phyloP scores from a whole-genome alignment of 306 rosid genomes.

The Casuarina equisetifolia region DNA sequence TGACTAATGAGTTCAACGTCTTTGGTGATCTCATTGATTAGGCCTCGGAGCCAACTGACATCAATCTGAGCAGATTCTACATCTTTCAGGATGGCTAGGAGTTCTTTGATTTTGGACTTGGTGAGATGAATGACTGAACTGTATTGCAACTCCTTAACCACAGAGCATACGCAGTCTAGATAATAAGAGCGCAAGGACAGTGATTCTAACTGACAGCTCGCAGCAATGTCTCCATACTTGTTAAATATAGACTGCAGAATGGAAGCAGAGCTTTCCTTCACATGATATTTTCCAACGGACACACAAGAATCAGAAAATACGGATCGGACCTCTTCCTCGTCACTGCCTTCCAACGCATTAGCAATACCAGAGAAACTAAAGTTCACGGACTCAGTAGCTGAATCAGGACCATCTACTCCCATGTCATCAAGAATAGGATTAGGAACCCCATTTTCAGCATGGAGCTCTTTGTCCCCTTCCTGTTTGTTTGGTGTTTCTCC shows the following conservation, averaged over 20 bases:
- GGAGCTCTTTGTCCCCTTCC: slow-evolving; percentile 22
- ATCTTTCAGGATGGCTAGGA: slow-evolving; percentile 77
- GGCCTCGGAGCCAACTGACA: slow-evolving; percentile 61
- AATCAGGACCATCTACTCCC: slow-evolving; percentile 21
- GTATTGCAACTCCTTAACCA: slow-evolving; percentile 68
- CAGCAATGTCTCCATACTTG: slow-evolving; percentile 81
- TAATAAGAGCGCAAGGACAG: slow-evolving; percentile 72
- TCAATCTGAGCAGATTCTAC: slow-evolving; percentile 65
- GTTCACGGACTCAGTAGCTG: slow-evolving; percentile 40
- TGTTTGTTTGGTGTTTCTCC: slow-evolving; percentile 15
- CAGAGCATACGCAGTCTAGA: slow-evolving; percentile 74
- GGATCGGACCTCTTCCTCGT: slow-evolving; percentile 50
- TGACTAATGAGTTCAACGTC: slow-evolving; percentile 47
- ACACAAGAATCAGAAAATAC: slow-evolving; percentile 55
- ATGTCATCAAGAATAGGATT: slow-evolving; percentile 26
- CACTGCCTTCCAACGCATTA: slow-evolving; percentile 49
- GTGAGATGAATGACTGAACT: slow-evolving; percentile 43
- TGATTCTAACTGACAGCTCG: slow-evolving; percentile 71
- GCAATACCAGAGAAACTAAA: slow-evolving; percentile 51
- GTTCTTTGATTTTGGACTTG: slow-evolving; percentile 59
- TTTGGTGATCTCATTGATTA: slow-evolving; percentile 48
- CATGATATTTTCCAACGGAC: slow-evolving; percentile 63
- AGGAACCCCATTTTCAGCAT: slow-evolving; percentile 33
- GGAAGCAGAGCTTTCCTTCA: slow-evolving; percentile 61
- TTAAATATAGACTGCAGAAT: slow-evolving; percentile 58